Evolutionary conservation across 2,329 filamentous ascomycete genomes (phyloP).

Genomic region (Pseudogymnoascus sp.): DNA sequence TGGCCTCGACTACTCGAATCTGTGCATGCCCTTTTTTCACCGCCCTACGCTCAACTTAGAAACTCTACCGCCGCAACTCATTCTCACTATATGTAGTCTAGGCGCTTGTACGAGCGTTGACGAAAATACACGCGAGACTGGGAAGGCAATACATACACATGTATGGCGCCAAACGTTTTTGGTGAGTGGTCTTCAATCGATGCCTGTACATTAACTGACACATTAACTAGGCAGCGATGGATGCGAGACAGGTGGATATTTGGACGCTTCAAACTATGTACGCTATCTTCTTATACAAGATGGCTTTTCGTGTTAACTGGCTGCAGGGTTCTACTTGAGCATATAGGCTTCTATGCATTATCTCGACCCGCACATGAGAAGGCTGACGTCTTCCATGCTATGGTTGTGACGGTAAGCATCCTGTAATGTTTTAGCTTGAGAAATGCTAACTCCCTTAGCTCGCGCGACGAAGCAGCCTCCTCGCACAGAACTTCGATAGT

Average conservation of each 20-base stretch:
- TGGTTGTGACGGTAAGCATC: constrained; percentile 20
- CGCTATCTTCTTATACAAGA: not conserved
- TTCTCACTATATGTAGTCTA: constrained; percentile 19
- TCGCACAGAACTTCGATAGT: constrained; percentile 16
- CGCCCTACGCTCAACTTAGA: constrained; percentile 19
- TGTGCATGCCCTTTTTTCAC: constrained; percentile 21
- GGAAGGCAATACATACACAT: constrained; percentile 9
- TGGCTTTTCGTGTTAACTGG: not conserved
- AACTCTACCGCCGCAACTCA: constrained; percentile 14
- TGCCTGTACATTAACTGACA: not conserved
- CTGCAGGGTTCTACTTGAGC: constrained; percentile 19
- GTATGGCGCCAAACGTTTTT: constrained; percentile 10
- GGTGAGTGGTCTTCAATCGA: not conserved
- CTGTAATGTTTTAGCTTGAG: not conserved
- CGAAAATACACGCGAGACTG: not conserved
- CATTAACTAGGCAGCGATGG: constrained; percentile 4
- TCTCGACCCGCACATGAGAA: constrained; percentile 21
- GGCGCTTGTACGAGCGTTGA: constrained; percentile 17
- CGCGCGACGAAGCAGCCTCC: constrained; percentile 20
- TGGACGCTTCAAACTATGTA: constrained; percentile 21
- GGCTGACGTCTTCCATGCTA: constrained; percentile 21
- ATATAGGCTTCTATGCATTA: constrained; percentile 21
- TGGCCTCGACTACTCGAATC: constrained; percentile 20
- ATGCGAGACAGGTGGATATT: constrained; percentile 17
- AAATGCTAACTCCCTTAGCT: not conserved